A percentile compares a stretch with the other conserved stretches of the same genome.
phyloP scores from a whole-genome alignment of 495 filamentous ascomycete genomes.

The Penicillium arizonense region DNA sequence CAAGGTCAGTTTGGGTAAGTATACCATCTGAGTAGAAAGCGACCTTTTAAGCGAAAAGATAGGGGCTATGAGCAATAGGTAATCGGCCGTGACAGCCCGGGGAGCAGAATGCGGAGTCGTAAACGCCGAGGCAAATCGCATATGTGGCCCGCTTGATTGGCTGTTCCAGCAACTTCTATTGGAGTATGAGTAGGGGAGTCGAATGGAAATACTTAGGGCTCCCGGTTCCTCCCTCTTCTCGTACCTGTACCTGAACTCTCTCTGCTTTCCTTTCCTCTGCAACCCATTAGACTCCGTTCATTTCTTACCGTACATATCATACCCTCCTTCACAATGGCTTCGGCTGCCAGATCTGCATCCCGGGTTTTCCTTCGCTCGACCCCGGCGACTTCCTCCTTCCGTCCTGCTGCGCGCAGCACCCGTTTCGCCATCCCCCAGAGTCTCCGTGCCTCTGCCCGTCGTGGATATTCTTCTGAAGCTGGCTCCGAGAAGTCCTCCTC shows the following conservation, averaged over 20 bases:
- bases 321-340: slow-evolving; percentile 48
- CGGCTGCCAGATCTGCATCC: slow-evolving; percentile 50
- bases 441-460: slow-evolving; percentile 64
- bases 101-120: slow-evolving; percentile 16
- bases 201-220: slow-evolving; percentile 1
- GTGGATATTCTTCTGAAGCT: slow-evolving; percentile 74
- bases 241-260: slow-evolving; percentile 16
- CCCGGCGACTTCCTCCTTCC: slow-evolving; percentile 43
- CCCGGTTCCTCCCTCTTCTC: slow-evolving; percentile 18
- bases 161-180: slow-evolving; percentile 13
- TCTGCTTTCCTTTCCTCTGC: slow-evolving; percentile 8
- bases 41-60: not conserved
- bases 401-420: slow-evolving; percentile 50
- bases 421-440: slow-evolving; percentile 60
- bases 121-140: slow-evolving; percentile 18
- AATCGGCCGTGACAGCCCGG: not conserved
- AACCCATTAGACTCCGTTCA: not conserved
- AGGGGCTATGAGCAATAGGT: not conserved
- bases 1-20: too few relatives aligned
- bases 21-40: too few relatives aligned
- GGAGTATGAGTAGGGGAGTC: not conserved
- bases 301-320: slow-evolving; percentile 8
- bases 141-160: slow-evolving; percentile 19
- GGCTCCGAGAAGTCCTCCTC: slow-evolving; percentile 50
- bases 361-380: slow-evolving; percentile 52